Evolutionary conservation across 768 basidiomycete genomes (phyloP).

Genomic region (Lactarius psammicola): DNA sequence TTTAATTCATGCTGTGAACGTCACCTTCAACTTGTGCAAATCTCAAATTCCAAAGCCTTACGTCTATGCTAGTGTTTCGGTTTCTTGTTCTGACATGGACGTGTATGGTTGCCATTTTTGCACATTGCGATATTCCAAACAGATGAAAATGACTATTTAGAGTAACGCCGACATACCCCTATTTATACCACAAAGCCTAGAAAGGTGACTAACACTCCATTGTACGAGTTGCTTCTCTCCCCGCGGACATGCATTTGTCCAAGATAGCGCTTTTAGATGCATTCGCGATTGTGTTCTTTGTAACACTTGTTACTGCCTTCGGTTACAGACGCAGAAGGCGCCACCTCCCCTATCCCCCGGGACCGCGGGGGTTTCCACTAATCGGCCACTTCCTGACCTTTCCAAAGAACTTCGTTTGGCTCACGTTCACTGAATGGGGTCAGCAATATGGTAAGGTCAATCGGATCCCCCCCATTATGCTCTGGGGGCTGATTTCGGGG

Average conservation of each 20-base stretch:
- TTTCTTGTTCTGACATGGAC: too few species aligned
- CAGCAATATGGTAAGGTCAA: conserved; percentile 11
- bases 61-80: too few species aligned
- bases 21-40: too few species aligned
- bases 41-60: too few species aligned
- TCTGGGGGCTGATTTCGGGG: not conserved
- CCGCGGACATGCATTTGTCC: not conserved
- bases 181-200: too few species aligned
- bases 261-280: conserved; percentile 2
- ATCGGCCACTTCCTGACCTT: conserved; percentile 10
- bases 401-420: conserved; percentile 16
- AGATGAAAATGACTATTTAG: too few species aligned
- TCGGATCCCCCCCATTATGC: too few species aligned
- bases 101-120: too few species aligned
- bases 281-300: not conserved
- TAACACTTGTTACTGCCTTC: not conserved
- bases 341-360: conserved; percentile 10
- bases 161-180: too few species aligned
- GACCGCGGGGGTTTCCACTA: conserved; percentile 14
- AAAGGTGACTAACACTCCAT: too few species aligned
- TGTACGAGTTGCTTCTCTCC: not conserved
- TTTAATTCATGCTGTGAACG: not conserved
- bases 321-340: not conserved
- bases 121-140: too few species aligned
- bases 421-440: conserved; percentile 15